A percentile compares a stretch with the other conserved stretches of the same genome.
phyloP scores from a whole-genome alignment of 2,329 filamentous ascomycete species.

The Colletotrichum graminicola region DNA sequence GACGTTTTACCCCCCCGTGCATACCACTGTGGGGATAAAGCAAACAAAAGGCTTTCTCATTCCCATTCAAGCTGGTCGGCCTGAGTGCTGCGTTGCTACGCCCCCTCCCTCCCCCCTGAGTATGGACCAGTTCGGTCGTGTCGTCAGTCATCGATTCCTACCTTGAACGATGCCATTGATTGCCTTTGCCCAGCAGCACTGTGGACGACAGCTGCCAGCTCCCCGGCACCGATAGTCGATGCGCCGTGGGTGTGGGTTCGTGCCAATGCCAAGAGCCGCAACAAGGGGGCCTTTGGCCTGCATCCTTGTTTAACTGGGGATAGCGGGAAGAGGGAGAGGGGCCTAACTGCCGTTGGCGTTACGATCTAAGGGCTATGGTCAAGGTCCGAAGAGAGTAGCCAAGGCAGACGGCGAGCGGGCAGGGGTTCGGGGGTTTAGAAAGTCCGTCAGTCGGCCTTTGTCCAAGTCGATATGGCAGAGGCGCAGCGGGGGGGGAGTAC shows the following conservation, averaged over 20 bases:
- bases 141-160: not conserved
- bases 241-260: constrained; percentile 7
- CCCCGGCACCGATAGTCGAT: constrained; percentile 13
- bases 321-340: not conserved
- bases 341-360: not conserved
- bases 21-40: not conserved
- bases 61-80: constrained; percentile 11
- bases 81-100: no score
- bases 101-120: not conserved
- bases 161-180: constrained; percentile 14
- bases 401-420: not conserved
- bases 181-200: constrained; percentile 12
- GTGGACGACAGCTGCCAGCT: constrained; percentile 10
- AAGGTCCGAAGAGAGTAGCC: not conserved
- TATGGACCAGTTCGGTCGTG: not conserved
- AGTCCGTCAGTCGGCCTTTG: not conserved
- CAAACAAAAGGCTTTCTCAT: not conserved
- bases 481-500: not conserved
- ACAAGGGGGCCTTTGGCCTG: constrained; percentile 14
- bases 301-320: constrained; percentile 12
- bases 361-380: not conserved
- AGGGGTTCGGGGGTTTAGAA: not conserved
- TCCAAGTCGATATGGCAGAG: not conserved
- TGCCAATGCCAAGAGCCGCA: constrained; percentile 32
- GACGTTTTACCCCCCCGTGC: no score